Evolutionary conservation across 2,329 filamentous ascomycete genomes (phyloP).

Genomic region (Colletotrichum brevisporum): DNA sequence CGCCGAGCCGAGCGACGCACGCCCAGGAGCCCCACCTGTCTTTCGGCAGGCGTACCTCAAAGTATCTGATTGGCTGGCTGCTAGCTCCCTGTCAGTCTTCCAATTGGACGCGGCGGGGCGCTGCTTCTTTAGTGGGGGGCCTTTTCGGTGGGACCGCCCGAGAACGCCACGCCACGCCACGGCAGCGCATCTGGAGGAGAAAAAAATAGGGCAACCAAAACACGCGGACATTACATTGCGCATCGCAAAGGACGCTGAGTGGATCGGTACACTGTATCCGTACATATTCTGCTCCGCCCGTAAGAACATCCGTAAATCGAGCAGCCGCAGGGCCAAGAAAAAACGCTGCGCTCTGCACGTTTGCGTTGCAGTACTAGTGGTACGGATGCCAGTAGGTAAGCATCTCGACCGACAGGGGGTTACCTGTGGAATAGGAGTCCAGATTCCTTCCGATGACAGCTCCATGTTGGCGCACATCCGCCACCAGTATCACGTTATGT

Average conservation of each 20-base stretch:
- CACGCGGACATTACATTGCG: too few relatives aligned
- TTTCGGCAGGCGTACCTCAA: background rate
- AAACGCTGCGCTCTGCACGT: background rate
- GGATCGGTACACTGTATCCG: background rate
- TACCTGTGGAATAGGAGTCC: constrained; percentile 5
- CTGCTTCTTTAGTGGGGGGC: constrained; percentile 32
- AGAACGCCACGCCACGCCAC: background rate
- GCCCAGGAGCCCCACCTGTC: background rate
- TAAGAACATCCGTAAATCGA: constrained; percentile 36
- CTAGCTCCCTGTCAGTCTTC: constrained; percentile 21
- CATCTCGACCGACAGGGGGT: background rate
- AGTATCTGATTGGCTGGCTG: background rate
- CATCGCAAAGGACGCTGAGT: background rate
- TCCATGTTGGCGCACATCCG: constrained; percentile 2
- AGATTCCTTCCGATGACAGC: constrained; percentile 28
- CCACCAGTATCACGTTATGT: background rate
- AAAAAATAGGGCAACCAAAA: constrained; percentile 8
- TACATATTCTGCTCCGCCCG: constrained; percentile 14
- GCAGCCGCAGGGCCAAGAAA: constrained; percentile 15
- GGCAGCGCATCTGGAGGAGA: background rate
- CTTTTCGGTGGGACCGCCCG: constrained; percentile 5
- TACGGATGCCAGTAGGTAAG: background rate
- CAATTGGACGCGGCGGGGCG: constrained; percentile 16
- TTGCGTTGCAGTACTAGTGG: background rate
- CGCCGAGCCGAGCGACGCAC: background rate